Percentiles rank a stretch among this genome's conserved stretches.
Evolutionary conservation across 2,329 filamentous ascomycete species (phyloP).

Genomic region (Colletotrichum tanaceti): DNA sequence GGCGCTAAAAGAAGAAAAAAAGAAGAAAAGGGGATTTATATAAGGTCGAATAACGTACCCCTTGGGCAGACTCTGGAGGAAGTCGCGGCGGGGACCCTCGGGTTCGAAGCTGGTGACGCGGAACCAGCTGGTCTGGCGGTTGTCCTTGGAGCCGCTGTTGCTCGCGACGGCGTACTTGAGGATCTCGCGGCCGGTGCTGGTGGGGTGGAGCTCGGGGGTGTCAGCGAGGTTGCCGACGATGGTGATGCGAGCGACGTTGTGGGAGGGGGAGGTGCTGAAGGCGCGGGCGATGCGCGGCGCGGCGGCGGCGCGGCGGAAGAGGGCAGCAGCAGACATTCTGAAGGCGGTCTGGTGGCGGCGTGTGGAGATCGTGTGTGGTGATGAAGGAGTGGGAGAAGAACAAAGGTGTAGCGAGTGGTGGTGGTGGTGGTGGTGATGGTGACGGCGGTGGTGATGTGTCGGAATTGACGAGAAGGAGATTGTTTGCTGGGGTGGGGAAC

Average conservation of each 20-base stretch:
- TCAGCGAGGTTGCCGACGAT: constrained; percentile 87
- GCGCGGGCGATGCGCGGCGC: constrained; percentile 67
- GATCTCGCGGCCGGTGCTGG: constrained; percentile 77
- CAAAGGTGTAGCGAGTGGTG: constrained; percentile 15
- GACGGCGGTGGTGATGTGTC: constrained; percentile 20
- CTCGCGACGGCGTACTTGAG: constrained; percentile 83
- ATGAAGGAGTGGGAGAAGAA: constrained; percentile 16
- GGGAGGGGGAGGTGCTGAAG: constrained; percentile 79
- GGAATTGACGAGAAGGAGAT: constrained; percentile 15
- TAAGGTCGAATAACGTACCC: constrained; percentile 73
- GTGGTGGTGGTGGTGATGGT: constrained; percentile 15
- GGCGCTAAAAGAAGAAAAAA: no score
- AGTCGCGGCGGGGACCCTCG: constrained; percentile 77
- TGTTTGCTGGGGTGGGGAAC: not conserved
- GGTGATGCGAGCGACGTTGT: constrained; percentile 80
- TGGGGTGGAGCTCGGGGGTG: constrained; percentile 79
- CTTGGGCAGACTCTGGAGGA: constrained; percentile 79
- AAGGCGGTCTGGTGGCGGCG: not conserved
- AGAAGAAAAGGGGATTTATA: no score
- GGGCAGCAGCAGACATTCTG: constrained; percentile 59
- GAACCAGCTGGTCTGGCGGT: constrained; percentile 88
- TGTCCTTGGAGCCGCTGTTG: constrained; percentile 73
- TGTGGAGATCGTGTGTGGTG: constrained; percentile 19
- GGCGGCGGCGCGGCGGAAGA: constrained; percentile 64
- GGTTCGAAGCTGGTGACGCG: constrained; percentile 76